Evolutionary conservation across 371 early-diverging fungal species (phyloP).

Genomic region (Batkoa obscura): DNA sequence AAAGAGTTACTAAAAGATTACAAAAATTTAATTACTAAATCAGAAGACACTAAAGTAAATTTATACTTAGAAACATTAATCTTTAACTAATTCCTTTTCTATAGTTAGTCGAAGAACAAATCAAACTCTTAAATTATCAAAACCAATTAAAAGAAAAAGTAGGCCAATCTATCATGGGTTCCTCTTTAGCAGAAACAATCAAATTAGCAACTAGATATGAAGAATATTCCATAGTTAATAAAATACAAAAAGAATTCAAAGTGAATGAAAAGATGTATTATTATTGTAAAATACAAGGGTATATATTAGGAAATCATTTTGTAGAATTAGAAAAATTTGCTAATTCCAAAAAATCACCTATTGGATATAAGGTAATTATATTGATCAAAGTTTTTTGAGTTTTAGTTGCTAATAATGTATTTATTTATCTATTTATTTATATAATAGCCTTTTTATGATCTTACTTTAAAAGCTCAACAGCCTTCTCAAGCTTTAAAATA

Average conservation of each 20-base stretch:
- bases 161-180: slow-evolving; percentile 39
- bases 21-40: neutral
- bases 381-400: too few species aligned
- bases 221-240: slow-evolving; percentile 45
- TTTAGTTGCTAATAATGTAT: neutral
- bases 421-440: neutral
- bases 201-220: slow-evolving; percentile 55
- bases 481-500: slow-evolving; percentile 61
- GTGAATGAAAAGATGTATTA: slow-evolving; percentile 75
- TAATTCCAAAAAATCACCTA: slow-evolving; percentile 59
- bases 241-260: slow-evolving; percentile 62
- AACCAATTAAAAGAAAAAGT: slow-evolving; percentile 46
- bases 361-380: slow-evolving; percentile 42
- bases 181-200: slow-evolving; percentile 70
- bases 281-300: slow-evolving; percentile 67
- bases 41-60: neutral
- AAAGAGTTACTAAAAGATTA: neutral
- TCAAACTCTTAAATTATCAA: slow-evolving; percentile 49
- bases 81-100: neutral
- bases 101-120: slow-evolving; percentile 8
- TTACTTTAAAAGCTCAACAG: slow-evolving; percentile 55
- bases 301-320: slow-evolving; percentile 74
- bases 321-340: slow-evolving; percentile 65
- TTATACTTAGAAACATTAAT: neutral
- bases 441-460: slow-evolving; percentile 62